phyloP scores from a whole-genome alignment of 176 grass and related monocot species.

The Oryza rufipogon region DNA sequence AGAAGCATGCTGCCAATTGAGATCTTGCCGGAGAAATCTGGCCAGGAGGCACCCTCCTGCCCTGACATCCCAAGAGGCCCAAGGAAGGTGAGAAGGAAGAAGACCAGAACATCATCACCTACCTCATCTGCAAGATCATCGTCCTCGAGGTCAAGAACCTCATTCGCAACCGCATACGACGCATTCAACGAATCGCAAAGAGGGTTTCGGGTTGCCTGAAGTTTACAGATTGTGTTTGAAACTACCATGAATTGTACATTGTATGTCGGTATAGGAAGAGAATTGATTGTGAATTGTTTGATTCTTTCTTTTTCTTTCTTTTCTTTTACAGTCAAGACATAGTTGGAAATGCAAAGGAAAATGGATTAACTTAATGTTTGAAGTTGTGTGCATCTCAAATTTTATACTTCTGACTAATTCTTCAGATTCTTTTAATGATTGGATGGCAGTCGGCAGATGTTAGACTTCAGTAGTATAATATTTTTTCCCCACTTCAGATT shows the following conservation, averaged over 20 bases:
- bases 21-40: conserved; percentile 54
- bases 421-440: neutral
- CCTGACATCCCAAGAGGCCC: conserved; percentile 54
- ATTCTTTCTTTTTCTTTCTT: conserved; percentile 28
- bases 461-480: conserved; percentile 4
- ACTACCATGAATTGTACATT: conserved; percentile 35
- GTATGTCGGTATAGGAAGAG: conserved; percentile 49
- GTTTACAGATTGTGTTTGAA: conserved; percentile 5
- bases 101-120: conserved; percentile 52
- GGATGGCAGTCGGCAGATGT: neutral
- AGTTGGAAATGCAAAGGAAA: conserved; percentile 36
- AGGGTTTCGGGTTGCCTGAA: conserved; percentile 50
- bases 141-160: conserved; percentile 71
- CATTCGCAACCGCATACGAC: conserved; percentile 66
- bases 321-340: conserved; percentile 17
- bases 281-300: conserved; percentile 41
- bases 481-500: no score
- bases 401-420: neutral
- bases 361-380: conserved; percentile 33
- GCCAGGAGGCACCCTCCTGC: conserved; percentile 39
- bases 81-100: conserved; percentile 63
- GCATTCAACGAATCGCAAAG: conserved; percentile 54
- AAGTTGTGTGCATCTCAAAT: neutral
- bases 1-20: conserved; percentile 64
- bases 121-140: conserved; percentile 75